Base-by-base conservation (phyloP, 352 stramenopile genomes). In the Aphanomyces cochlioides region DNA sequence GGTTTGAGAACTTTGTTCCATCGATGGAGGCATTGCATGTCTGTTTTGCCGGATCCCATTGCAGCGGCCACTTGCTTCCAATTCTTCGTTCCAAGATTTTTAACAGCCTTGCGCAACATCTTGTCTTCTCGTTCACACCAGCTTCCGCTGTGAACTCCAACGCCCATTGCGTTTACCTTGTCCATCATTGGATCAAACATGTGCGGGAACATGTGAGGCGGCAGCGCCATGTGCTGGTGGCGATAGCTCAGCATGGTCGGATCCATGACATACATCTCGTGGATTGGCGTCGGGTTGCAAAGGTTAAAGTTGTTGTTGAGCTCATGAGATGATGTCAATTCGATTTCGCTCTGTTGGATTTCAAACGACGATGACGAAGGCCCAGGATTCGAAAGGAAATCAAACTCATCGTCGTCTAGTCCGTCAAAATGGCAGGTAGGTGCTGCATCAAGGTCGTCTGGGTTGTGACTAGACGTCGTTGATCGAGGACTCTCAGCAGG, bases 21-120 rank as follows among this genome's bases (percentile, higher is more conserved):
- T n/a, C 96, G 90, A 72, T 98, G 95, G 48, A 98, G 79, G 73
- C 91, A 98, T 75, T 98, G 93, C 67, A 97, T 90, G 73, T 98
- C 93, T 1, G 92, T 96, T 64, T 88, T 85, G 3, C 85, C 87
- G 61, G 93, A 90, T 19, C 90, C 88, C 36, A 98, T 74, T 37
- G 88, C 81, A 73, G 96, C 87, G 19, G 93, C 90, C 65, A 98
- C 95, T 70, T 92, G 85, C 74, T 97, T 97, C 95, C 95, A 98
- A 74, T 97, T 98, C 47, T 97, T 97, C 53, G 92, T 88, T 17
- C 92, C 92, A 66, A 97, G 93, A 21, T 85, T 81, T 45, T 93
- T 79, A 8, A 98, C 94, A 12, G 93, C 85, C 21, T 93, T 80
- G 40, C 88, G 84, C 34, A 98, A 80, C 17, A 80, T 77, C 15